Conservation (phyloP, 2,329 filamentous ascomycete genomes). For the Lachnellula hyalina region DNA sequence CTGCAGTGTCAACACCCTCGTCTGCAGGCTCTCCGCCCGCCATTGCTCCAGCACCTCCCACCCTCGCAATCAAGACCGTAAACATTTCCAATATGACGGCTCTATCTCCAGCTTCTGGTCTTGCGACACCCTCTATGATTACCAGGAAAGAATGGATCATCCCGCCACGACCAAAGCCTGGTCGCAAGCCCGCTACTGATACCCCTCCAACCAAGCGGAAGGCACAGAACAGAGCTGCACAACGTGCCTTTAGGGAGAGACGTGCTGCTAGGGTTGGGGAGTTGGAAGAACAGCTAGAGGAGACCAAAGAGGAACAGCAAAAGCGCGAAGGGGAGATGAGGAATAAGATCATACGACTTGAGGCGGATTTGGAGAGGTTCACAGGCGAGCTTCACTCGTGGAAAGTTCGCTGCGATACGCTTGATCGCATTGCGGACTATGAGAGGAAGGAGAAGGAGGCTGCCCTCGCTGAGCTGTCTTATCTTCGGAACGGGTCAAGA, state of each 20-base stretch:
- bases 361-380: slow-evolving; percentile 62
- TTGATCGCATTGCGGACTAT: slow-evolving; percentile 31
- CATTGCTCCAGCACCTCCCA: slow-evolving; percentile 29
- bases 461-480: slow-evolving; percentile 36
- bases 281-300: slow-evolving; percentile 61
- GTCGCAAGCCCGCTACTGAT: slow-evolving; percentile 88
- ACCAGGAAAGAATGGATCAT: slow-evolving; percentile 84
- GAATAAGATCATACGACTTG: slow-evolving; percentile 53
- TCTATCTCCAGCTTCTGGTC: slow-evolving; percentile 27
- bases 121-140: slow-evolving; percentile 45
- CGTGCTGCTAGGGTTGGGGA: slow-evolving; percentile 79
- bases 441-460: slow-evolving; percentile 39
- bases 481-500: slow-evolving; percentile 28
- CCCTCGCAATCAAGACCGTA: slow-evolving; percentile 33
- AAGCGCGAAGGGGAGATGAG: slow-evolving; percentile 50
- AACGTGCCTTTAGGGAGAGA: slow-evolving; percentile 84
- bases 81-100: slow-evolving; percentile 22
- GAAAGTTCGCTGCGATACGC: slow-evolving; percentile 30
- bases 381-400: slow-evolving; percentile 34
- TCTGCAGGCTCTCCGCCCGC: slow-evolving; percentile 34
- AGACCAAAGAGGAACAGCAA: slow-evolving; percentile 52
- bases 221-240: slow-evolving; percentile 87
- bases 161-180: slow-evolving; percentile 79
- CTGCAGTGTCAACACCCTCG: slow-evolving; percentile 35
- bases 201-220: slow-evolving; percentile 91